Evolutionary conservation across 2,329 filamentous ascomycete species (phyloP), one percentile per base, ranked within the genome.

Genomic region (Colletotrichum eleusines): DNA sequence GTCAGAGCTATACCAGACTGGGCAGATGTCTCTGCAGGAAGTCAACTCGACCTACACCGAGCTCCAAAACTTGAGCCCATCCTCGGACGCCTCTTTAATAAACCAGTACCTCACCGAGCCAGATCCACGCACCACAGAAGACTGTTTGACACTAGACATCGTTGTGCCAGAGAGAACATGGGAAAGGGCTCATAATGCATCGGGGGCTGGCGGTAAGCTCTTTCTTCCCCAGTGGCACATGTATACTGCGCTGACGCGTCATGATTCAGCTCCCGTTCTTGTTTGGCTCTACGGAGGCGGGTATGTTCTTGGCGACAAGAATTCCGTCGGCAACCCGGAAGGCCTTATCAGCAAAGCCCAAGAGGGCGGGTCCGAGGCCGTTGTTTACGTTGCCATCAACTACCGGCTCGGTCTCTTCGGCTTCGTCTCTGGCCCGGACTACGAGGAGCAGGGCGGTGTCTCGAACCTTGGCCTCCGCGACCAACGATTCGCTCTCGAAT

Each of bases 321-420:
- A 50, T 76, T 98, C 51, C 3, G 44, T 12, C 8, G 64, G 50
- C 20, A 65, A 50, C 28, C 65, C 59, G 5, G 46, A 35, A 6
- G 46, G 65, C 3, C 59, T 69, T 6, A 63, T 69, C 2, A 7
- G 14, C 11, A 68, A 63, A 8, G 73, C 73, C 16, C 64, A 75
- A 31, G 66, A 74, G 1, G 76, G 78, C 5, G 76, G 77, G 0
- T 46, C 55, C 16, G 78, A 82, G 16, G 81, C 83, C 26, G 74
- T 84, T 66, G 76, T 85, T 67, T 79, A 79, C 68, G 80, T 84
- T 1, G 73, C 81, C 7, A 61, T 84, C 58, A 84, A 84, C 72
- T 84, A 84, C 67, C 78, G 82, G 8, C 76, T 84, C 1, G 82
- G 82, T 8, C 35, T 74, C 35, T 81, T 86, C 60, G 86, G 85